Conservation (phyloP, 768 basidiomycete genomes). For the Pleurotus ostreatus region DNA sequence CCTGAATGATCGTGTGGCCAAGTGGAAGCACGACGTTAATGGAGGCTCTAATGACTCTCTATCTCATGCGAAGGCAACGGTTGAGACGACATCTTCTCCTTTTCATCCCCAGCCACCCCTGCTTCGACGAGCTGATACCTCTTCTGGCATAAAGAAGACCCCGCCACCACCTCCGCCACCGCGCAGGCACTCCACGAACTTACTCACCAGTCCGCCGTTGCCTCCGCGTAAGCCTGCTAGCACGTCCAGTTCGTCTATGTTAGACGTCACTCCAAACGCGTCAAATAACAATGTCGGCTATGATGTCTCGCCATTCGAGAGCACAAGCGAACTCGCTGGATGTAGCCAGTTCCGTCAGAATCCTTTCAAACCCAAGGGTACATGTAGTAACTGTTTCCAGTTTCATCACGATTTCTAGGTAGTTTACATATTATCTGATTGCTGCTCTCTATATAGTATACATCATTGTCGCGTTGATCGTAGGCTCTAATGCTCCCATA, state of each 20-base stretch:
- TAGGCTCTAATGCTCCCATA: too few relatives aligned
- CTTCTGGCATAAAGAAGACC: slow-evolving; percentile 32
- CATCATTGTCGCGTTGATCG: too few relatives aligned
- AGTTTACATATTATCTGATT: neutral
- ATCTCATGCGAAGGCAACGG: slow-evolving; percentile 2
- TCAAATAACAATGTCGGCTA: slow-evolving; percentile 31
- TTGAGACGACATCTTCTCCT: neutral
- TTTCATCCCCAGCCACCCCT: slow-evolving; percentile 13
- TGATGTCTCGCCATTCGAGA: slow-evolving; percentile 65
- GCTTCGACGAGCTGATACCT: slow-evolving; percentile 19
- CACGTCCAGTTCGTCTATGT: slow-evolving; percentile 14
- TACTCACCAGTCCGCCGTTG: slow-evolving; percentile 21
- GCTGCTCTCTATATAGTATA: too few relatives aligned
- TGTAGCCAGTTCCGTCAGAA: slow-evolving; percentile 63
- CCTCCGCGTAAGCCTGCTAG: slow-evolving; percentile 23
- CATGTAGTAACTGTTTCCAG: slow-evolving; percentile 66
- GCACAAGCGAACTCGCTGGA: slow-evolving; percentile 43
- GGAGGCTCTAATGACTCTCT: slow-evolving; percentile 16
- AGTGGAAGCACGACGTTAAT: neutral
- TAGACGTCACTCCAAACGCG: slow-evolving; percentile 26
- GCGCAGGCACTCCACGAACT: slow-evolving; percentile 34
- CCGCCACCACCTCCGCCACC: slow-evolving; percentile 67
- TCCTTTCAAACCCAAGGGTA: slow-evolving; percentile 59
- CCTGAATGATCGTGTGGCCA: slow-evolving; percentile 11
- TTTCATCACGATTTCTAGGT: slow-evolving; percentile 28